These are phyloP conservation scores for Eucommia ulmoides DNA, from an alignment of 257 asterid genomes.

Conservation along the genomic window DNA sequence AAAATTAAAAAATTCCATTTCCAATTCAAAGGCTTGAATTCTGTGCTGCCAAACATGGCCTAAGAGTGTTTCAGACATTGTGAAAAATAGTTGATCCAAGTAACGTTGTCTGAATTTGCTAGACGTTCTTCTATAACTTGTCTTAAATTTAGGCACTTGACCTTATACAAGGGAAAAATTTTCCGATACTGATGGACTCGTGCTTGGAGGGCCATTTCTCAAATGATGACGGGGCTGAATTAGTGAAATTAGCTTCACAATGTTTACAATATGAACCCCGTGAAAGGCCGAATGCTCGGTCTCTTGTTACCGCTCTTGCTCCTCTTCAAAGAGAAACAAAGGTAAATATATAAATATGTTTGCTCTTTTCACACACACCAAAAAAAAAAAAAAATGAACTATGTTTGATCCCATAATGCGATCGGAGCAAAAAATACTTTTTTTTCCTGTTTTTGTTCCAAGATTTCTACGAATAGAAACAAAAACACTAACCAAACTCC, in stretches of 20 bases:
- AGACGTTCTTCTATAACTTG: conserved; percentile 3
- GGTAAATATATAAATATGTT: too few relatives aligned
- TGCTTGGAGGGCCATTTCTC: conserved; percentile 93
- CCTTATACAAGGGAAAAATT: conserved; percentile 64
- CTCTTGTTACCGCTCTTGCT: conserved; percentile 48
- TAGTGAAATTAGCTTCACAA: conserved; percentile 74
- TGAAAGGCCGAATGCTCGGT: conserved; percentile 78
- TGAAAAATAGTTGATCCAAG: neutral
- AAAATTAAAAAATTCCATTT: too few relatives aligned
- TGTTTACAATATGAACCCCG: conserved; percentile 87
- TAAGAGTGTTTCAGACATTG: too few relatives aligned
- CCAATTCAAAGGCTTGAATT: neutral
- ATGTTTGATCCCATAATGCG: neutral
- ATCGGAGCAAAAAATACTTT: neutral
- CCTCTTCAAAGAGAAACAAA: conserved; percentile 74
- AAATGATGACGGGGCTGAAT: conserved; percentile 74
- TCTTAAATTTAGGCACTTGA: conserved; percentile 61
- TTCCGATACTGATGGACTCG: conserved; percentile 78
- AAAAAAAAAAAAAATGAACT: too few relatives aligned
- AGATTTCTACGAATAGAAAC: neutral
- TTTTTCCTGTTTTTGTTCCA: neutral
- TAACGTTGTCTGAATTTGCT: neutral
- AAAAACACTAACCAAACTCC: neutral
- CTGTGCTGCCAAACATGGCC: too few relatives aligned
- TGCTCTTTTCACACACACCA: too few relatives aligned